phyloP scores from a whole-genome alignment of 2,329 filamentous ascomycete genomes.

The Scedosporium boydii region DNA sequence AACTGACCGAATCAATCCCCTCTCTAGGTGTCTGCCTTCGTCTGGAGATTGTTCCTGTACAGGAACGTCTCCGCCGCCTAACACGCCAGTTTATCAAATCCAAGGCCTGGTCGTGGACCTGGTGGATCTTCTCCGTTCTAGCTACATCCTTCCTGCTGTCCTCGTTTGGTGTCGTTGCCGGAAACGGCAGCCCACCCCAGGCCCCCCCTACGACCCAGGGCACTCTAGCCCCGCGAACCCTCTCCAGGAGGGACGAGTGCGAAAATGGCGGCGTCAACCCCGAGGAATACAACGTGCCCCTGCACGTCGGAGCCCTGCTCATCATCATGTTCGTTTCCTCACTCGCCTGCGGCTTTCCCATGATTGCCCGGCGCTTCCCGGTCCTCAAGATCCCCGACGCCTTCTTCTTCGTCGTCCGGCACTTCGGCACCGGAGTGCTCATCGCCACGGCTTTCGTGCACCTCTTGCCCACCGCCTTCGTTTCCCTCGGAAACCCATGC shows the following conservation, averaged over 20 bases:
- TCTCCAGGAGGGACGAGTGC: conserved; percentile 11
- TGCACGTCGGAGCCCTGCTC: conserved; percentile 49
- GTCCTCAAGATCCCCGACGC: conserved; percentile 41
- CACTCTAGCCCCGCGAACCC: conserved; percentile 8
- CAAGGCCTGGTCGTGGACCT: conserved; percentile 27
- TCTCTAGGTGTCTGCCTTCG: neutral
- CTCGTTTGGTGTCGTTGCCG: conserved; percentile 4
- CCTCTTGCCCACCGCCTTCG: conserved; percentile 56
- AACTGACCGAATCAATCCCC: neutral
- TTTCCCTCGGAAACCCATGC: conserved; percentile 53
- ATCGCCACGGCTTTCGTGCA: conserved; percentile 74
- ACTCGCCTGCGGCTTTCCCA: conserved; percentile 41
- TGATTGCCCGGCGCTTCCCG: conserved; percentile 42
- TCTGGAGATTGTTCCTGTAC: conserved; percentile 6
- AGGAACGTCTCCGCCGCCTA: conserved; percentile 19
- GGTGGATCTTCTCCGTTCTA: conserved; percentile 32
- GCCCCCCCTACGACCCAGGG: conserved; percentile 5
- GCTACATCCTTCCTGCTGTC: conserved; percentile 22
- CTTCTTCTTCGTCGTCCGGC: conserved; percentile 49
- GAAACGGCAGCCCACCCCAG: neutral
- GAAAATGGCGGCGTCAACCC: conserved; percentile 18
- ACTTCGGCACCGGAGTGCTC: conserved; percentile 70
- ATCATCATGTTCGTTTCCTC: conserved; percentile 38
- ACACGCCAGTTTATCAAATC: conserved; percentile 15
- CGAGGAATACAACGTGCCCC: conserved; percentile 41